Conservation (phyloP, 2,329 filamentous ascomycete genomes). For the Stagonosporopsis rhizophila region DNA sequence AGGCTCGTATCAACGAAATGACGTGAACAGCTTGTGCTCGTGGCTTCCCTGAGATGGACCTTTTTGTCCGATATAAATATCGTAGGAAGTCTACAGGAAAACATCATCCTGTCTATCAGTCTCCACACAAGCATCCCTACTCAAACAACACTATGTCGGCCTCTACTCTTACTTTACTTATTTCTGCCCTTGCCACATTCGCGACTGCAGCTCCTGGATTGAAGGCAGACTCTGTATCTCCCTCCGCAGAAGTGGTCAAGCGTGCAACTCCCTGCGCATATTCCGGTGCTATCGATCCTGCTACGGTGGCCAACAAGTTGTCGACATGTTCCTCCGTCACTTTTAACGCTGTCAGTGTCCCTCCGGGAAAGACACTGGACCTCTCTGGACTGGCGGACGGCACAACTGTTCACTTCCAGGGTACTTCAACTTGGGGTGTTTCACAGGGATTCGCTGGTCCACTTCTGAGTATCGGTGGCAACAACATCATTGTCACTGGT, state of each 20-base stretch:
- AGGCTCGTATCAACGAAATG: no score
- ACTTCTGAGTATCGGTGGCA: constrained; percentile 45
- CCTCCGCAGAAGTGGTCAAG: background rate
- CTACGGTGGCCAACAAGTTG: background rate
- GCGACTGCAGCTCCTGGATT: background rate
- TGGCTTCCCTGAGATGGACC: background rate
- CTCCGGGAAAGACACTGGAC: constrained; percentile 38
- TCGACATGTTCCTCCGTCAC: background rate
- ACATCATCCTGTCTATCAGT: background rate
- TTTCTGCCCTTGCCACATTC: background rate
- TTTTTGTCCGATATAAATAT: background rate
- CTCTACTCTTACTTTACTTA: background rate
- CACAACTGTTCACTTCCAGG: constrained; percentile 51
- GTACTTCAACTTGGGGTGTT: constrained; percentile 23
- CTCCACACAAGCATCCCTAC: background rate
- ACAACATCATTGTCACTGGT: constrained; percentile 51
- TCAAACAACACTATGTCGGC: background rate
- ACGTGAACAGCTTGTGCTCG: no score
- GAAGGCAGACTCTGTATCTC: background rate
- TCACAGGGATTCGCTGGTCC: constrained; percentile 45
- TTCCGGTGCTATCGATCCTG: background rate
- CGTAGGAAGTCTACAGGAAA: background rate
- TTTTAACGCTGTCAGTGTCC: background rate
- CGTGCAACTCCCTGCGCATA: background rate
- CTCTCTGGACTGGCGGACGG: constrained; percentile 51